phyloP scores from a whole-genome alignment of 192 early-diverging fungal genomes.

The Coemansia reversa region DNA sequence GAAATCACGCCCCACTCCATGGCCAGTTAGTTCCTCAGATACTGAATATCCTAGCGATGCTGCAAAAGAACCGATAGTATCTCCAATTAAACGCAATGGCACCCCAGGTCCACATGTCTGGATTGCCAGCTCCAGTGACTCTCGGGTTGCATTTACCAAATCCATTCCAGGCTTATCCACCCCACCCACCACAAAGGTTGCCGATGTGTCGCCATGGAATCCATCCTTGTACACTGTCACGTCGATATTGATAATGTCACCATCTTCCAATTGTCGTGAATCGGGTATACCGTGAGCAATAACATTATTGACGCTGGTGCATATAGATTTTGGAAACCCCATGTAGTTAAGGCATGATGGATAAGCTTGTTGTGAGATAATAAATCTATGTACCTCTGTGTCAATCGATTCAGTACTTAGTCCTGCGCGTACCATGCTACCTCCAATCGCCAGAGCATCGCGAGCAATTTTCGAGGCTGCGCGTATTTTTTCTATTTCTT shows the following conservation, averaged over 20 bases:
- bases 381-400: conserved; percentile 54
- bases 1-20: conserved; percentile 83
- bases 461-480: conserved; percentile 59
- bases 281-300: conserved; percentile 80
- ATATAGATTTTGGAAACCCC: conserved; percentile 73
- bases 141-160: conserved; percentile 59
- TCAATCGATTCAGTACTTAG: conserved; percentile 58
- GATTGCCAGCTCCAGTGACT: conserved; percentile 63
- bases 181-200: conserved; percentile 62
- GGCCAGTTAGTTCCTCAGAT: conserved; percentile 75
- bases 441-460: conserved; percentile 58
- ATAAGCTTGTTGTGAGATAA: conserved; percentile 60
- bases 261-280: conserved; percentile 57
- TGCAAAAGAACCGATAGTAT: conserved; percentile 57
- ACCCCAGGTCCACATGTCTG: conserved; percentile 72
- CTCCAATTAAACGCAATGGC: conserved; percentile 65
- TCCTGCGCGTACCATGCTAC: conserved; percentile 52
- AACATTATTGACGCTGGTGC: conserved; percentile 83
- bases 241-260: conserved; percentile 80
- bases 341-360: conserved; percentile 78
- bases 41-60: conserved; percentile 58
- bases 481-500: conserved; percentile 50
- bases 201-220: conserved; percentile 73
- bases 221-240: conserved; percentile 67
- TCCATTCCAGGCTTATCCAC: conserved; percentile 59